These are phyloP conservation scores for Cladophialophora psammophila DNA, from an alignment of 2,329 filamentous ascomycete species.

Conservation along the genomic window DNA sequence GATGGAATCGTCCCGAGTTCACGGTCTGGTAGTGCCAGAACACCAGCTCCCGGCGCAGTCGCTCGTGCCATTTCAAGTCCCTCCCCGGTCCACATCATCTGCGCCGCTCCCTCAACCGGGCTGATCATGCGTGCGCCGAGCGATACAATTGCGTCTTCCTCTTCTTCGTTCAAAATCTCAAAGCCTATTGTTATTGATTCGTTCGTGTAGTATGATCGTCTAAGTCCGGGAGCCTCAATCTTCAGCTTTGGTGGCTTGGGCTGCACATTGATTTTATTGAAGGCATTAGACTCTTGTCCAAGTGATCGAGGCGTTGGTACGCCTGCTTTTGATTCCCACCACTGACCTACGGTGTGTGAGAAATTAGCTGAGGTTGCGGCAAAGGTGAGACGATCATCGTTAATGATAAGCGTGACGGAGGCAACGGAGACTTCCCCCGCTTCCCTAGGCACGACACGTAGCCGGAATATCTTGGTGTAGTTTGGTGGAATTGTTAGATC, in stretches of 20 bases:
- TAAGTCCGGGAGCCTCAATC: constrained; percentile 68
- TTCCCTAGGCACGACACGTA: constrained; percentile 78
- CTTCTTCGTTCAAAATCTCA: constrained; percentile 81
- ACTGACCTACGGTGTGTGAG: constrained; percentile 45
- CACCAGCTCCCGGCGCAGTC: constrained; percentile 34
- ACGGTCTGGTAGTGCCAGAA: constrained; percentile 22
- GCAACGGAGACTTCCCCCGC: constrained; percentile 76
- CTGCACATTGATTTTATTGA: constrained; percentile 71
- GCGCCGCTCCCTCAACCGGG: constrained; percentile 55
- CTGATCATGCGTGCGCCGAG: constrained; percentile 74
- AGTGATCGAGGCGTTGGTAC: constrained; percentile 49
- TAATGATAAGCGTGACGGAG: constrained; percentile 69
- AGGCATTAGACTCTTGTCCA: constrained; percentile 55
- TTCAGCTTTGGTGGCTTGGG: constrained; percentile 93
- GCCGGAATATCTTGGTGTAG: constrained; percentile 72
- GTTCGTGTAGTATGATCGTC: constrained; percentile 82
- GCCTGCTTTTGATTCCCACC: constrained; percentile 53
- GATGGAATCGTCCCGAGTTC: constrained; percentile 42
- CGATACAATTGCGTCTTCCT: constrained; percentile 75
- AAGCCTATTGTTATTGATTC: constrained; percentile 75
- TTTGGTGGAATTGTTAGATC: constrained; percentile 73
- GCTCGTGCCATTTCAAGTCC: constrained; percentile 41
- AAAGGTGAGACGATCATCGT: constrained; percentile 71
- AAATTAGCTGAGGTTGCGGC: constrained; percentile 66
- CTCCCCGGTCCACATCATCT: constrained; percentile 55